These are phyloP conservation scores for Elongisporangium undulatum DNA, from an alignment of 352 stramenopile genomes.

Conservation along the genomic window DNA sequence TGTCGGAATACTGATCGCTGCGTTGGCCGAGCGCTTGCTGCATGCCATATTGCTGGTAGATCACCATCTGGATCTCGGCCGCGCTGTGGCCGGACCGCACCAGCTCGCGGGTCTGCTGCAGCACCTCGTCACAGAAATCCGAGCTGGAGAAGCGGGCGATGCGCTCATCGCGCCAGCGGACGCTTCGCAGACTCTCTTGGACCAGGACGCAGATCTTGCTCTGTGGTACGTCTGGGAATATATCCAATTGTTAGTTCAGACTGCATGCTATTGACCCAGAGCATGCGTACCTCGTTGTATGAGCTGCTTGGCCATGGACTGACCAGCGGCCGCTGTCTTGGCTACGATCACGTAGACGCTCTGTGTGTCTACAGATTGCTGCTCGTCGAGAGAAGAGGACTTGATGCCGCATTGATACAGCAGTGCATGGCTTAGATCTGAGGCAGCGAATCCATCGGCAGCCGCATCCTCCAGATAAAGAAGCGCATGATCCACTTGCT, in stretches of 20 bases:
- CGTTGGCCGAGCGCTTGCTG: constrained; percentile 35
- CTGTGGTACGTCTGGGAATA: constrained; percentile 6
- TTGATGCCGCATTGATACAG: constrained; percentile 33
- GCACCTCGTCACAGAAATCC: constrained; percentile 42
- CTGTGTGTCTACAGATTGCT: neutral
- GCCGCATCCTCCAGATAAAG: constrained; percentile 6
- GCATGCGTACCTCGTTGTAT: constrained; percentile 18
- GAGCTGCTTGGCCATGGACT: constrained; percentile 9
- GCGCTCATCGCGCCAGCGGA: neutral
- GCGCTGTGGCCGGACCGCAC: constrained; percentile 24
- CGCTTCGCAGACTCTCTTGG: constrained; percentile 23
- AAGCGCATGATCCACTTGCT: constrained; percentile 7
- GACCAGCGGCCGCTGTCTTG: constrained; percentile 7
- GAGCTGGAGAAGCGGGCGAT: constrained; percentile 11
- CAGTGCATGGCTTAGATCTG: constrained; percentile 4
- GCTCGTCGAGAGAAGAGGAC: constrained; percentile 4
- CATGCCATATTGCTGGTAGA: constrained; percentile 34
- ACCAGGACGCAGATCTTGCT: constrained; percentile 29
- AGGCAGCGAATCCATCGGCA: neutral
- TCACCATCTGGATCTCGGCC: constrained; percentile 28
- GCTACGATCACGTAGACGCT: constrained; percentile 17
- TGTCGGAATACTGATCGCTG: constrained; percentile 35
- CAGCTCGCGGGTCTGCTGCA: constrained; percentile 46
- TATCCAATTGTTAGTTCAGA: neutral
- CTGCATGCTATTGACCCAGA: neutral